Conservation (phyloP, 1,139 yeast species). For the Candida tropicalis region DNA sequence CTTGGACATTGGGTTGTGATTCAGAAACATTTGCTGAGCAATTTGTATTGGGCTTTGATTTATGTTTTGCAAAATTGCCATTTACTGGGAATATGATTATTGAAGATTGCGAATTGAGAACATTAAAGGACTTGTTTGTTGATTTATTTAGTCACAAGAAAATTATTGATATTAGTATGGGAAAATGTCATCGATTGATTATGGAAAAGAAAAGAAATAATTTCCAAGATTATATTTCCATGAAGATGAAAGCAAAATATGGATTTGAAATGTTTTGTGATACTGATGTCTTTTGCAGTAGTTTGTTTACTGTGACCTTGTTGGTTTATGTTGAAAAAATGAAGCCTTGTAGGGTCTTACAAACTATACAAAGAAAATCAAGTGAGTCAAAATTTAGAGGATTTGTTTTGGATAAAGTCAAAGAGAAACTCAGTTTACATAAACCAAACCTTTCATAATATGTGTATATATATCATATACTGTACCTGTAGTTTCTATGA, state of each 20-base stretch:
- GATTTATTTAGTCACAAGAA: conserved; percentile 7
- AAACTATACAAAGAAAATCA: background rate
- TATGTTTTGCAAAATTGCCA: conserved; percentile 5
- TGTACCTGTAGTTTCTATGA: background rate
- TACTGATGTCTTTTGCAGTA: conserved; percentile 4
- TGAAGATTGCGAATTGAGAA: conserved; percentile 5
- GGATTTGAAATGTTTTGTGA: conserved; percentile 3
- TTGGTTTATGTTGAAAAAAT: conserved; percentile 6
- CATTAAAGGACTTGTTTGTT: conserved; percentile 7
- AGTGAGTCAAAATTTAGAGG: background rate
- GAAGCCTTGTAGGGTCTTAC: conserved; percentile 3
- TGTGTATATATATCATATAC: background rate
- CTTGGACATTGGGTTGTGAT: conserved; percentile 6
- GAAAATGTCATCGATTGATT: conserved; percentile 1
- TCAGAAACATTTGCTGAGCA: conserved; percentile 4
- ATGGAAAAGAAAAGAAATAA: background rate
- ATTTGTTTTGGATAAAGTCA: background rate
- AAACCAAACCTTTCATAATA: background rate
- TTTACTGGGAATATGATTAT: conserved; percentile 3
- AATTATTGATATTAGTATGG: conserved; percentile 4
- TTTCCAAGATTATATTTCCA: background rate
- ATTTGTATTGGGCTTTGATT: conserved; percentile 6
- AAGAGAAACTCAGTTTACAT: background rate
- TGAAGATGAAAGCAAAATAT: conserved; percentile 1
- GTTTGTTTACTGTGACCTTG: conserved; percentile 5